Evolutionary conservation across 345 rosid species (phyloP), one percentile per base, ranked within the genome.

Genomic region (Dipteronia sinensis): DNA sequence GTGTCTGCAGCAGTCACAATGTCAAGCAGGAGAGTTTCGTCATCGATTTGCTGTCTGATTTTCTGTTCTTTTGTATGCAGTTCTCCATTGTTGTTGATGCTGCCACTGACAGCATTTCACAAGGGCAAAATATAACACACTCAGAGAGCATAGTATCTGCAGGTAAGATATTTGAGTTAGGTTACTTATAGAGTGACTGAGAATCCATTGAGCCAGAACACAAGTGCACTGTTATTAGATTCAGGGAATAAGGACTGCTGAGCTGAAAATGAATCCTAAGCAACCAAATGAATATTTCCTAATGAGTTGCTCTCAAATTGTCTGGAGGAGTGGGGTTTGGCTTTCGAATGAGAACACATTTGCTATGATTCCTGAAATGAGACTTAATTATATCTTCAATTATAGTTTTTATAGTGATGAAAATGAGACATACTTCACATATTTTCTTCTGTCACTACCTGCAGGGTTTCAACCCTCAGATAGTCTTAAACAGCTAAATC

Each of bases 321-420:
- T 44, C 19, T 74, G 77, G 77, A 74, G 7, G 5, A 62, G 69
- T 49, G 77, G 71, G 49, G 49, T 15, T 8, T 74, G 77, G 77
- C 9, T 15, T 16, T 64, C 70, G 77, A 4, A 27, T 17, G 61
- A 0, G 25, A 1, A 65, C 7, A 6, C 0, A 13, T 74, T 74
- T 38, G 1, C 27, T 16, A 8, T 19, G 0, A 2, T 46, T 15
- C 70, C 77, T 44, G 77, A 74, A 46, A 25, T 74, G 75, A 38
- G 7, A 11, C 10, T 20, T 38, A 44, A 78, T 10, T n/a, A 56
- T 38, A 56, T 72, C 29, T 72, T 56, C 66, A 20, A 72, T 13
- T 38, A n/a, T 58, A 34, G 51, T 5, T 40, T 56, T 34, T 2
- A 72, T 13, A 72, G 12, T 20, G 15, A 58, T 72, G 66, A 58